Evolutionary conservation across 2,329 filamentous ascomycete genomes (phyloP).

Genomic region (Arthrobotrys conoides): DNA sequence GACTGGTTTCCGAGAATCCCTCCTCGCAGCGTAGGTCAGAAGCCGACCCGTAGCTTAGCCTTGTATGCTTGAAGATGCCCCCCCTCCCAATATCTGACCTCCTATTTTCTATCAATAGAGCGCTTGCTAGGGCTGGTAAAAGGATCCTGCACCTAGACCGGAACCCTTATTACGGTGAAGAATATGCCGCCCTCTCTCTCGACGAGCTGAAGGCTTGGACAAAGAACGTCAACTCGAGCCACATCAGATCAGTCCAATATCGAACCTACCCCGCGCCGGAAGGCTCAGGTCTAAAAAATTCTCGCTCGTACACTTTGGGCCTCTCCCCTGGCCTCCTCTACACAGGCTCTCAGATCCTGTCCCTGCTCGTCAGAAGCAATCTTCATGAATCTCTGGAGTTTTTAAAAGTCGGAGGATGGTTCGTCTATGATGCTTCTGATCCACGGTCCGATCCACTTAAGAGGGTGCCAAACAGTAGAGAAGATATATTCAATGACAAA

Average conservation of each 20-base stretch:
- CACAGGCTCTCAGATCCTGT: conserved; percentile 81
- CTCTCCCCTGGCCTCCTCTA: conserved; percentile 90
- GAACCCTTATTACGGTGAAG: conserved; percentile 63
- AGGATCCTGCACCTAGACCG: conserved; percentile 63
- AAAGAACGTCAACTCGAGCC: not conserved
- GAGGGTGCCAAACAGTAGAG: conserved; percentile 87
- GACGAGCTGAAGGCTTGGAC: conserved; percentile 62
- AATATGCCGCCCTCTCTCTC: conserved; percentile 62
- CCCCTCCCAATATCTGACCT: conserved; percentile 9
- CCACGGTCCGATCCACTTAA: conserved; percentile 69
- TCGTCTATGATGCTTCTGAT: conserved; percentile 73
- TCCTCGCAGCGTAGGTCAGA: conserved; percentile 71
- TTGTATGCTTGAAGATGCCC: too few species aligned
- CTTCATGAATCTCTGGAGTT: conserved; percentile 93
- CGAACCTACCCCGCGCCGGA: conserved; percentile 14
- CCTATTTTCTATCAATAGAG: conserved; percentile 47
- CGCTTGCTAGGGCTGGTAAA: conserved; percentile 62
- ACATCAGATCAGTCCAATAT: conserved; percentile 27
- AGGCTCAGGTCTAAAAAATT: conserved; percentile 71
- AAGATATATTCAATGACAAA: conserved; percentile 88
- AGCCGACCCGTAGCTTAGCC: not conserved
- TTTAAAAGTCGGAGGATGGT: conserved; percentile 92
- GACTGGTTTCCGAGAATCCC: conserved; percentile 71
- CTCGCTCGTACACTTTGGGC: conserved; percentile 84
- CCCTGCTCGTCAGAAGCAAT: conserved; percentile 86